Base-by-base conservation (phyloP, 2,329 filamentous ascomycete genomes). In the Lojkania enalia region DNA sequence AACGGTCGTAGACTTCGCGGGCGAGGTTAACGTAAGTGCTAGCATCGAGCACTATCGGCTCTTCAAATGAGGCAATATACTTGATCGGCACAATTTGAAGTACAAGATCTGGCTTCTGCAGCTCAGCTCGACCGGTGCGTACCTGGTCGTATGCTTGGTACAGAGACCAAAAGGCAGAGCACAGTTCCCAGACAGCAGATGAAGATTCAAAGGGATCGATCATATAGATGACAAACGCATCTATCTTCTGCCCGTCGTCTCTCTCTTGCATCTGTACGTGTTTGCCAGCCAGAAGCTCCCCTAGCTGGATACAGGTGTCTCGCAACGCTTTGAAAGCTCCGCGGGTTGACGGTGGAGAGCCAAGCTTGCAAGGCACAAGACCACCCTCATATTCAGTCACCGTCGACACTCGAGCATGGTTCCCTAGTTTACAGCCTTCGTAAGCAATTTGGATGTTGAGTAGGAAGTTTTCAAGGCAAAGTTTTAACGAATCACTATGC, bases 1-100 rank as follows among this genome's bases (percentile, higher is more conserved):
- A 90, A 4, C 88, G 83, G 61, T 90, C 87, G 57, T 92, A 94
- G 2, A 87, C 81, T 66, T 92, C 87, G 47, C 89, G 76, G 14
- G 86, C 87, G 13, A 91, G 73, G 43, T 74, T 79, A 33, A 75
- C 72, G 55, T 87, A 81, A 12, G 85, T 83, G 4, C 71, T 64
- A 0, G 82, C 79, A 2, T 80, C 75, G 1, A 84, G 79, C n/a
- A 87, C 76, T 1, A 84, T 78, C 12, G 90, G 70, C 2, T 77
- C 77, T 1, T 79, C 78, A 3, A 82, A 74, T 1, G 83, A 85
- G 5, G 85, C 82, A 6, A 94, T 69, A n/a, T 84, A 74, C 44
- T 82, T 80, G 13, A 85, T 76, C 0, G 89, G 85, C 1, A 95
- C 72, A 2, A 95, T 77, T 61, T 95, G 89, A 14, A 95, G 72